Conservation (phyloP, 129 eudicot genomes). For the Smallanthus sonchifolius region DNA sequence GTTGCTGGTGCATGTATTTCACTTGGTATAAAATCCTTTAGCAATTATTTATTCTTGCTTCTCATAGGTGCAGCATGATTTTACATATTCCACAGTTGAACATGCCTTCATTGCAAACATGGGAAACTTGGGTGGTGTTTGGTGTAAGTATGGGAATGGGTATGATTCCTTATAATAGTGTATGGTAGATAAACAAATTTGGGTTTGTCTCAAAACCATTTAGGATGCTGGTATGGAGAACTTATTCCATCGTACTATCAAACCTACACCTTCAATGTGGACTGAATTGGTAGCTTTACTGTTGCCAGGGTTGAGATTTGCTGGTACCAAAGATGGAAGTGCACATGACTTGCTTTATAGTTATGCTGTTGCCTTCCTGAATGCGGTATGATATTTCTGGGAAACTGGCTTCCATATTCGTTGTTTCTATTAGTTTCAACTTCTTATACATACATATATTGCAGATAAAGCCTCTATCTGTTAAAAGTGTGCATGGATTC, state of each 20-base stretch:
- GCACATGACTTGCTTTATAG: slow-evolving; percentile 77
- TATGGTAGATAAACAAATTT: neutral
- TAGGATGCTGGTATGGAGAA: neutral
- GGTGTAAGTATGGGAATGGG: neutral
- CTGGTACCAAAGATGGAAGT: slow-evolving; percentile 84
- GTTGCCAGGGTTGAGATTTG: slow-evolving; percentile 78
- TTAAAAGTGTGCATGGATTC: slow-evolving; percentile 33
- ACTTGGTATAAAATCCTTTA: slow-evolving; percentile 57
- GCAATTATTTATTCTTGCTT: neutral
- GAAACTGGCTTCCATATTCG: neutral
- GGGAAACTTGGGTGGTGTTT: neutral
- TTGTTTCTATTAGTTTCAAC: neutral
- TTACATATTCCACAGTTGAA: slow-evolving; percentile 6
- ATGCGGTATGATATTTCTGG: slow-evolving; percentile 55
- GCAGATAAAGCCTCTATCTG: slow-evolving; percentile 86
- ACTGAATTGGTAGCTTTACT: slow-evolving; percentile 4
- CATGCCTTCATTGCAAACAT: neutral
- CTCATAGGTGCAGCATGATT: neutral
- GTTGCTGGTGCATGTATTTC: slow-evolving; percentile 89
- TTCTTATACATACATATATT: slow-evolving; percentile 12
- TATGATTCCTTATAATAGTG: neutral
- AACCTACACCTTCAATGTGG: neutral
- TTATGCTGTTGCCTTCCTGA: slow-evolving; percentile 76
- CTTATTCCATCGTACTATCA: neutral
- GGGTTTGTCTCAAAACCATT: neutral